A percentile compares a stretch with the other conserved stretches of the same genome.
These are phyloP conservation scores for Trametes coccinea DNA, from an alignment of 768 basidiomycete genomes.

Conservation along the genomic window DNA sequence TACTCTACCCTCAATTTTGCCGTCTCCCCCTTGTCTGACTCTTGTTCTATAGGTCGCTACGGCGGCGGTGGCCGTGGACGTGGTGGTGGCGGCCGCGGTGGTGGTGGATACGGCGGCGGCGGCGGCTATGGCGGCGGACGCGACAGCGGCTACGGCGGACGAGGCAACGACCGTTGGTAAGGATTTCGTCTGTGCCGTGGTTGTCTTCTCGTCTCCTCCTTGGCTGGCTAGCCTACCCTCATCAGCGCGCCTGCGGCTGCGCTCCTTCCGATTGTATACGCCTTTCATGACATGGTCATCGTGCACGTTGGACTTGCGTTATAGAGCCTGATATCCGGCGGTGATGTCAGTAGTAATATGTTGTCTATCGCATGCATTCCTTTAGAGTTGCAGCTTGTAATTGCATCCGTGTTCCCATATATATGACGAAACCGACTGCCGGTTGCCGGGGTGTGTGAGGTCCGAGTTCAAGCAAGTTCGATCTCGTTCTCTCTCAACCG, in stretches of 20 bases:
- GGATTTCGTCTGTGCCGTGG: neutral
- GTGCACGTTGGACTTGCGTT: constrained; percentile 10
- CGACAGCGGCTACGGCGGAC: constrained; percentile 28
- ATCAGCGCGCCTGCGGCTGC: neutral
- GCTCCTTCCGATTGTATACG: neutral
- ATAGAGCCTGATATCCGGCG: constrained; percentile 9
- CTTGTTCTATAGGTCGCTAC: constrained; percentile 54
- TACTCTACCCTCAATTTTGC: constrained; percentile 5
- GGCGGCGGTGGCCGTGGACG: constrained; percentile 41
- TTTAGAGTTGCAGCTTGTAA: constrained; percentile 22
- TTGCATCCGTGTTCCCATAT: constrained; percentile 1
- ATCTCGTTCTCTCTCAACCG: neutral
- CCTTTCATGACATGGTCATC: neutral
- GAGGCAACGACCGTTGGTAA: constrained; percentile 36
- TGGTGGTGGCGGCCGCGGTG: constrained; percentile 45
- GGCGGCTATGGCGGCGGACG: constrained; percentile 42
- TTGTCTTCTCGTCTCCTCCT: neutral
- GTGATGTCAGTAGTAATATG: constrained; percentile 15
- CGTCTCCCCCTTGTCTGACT: constrained; percentile 7
- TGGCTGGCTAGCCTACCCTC: neutral
- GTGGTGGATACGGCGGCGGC: constrained; percentile 45
- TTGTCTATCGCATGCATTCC: constrained; percentile 19
- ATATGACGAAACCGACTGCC: neutral
- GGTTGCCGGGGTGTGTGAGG: neutral
- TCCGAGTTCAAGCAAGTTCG: neutral